phyloP scores from a whole-genome alignment of 2,329 filamentous ascomycete genomes.

The Thielaviopsis cerberus region DNA sequence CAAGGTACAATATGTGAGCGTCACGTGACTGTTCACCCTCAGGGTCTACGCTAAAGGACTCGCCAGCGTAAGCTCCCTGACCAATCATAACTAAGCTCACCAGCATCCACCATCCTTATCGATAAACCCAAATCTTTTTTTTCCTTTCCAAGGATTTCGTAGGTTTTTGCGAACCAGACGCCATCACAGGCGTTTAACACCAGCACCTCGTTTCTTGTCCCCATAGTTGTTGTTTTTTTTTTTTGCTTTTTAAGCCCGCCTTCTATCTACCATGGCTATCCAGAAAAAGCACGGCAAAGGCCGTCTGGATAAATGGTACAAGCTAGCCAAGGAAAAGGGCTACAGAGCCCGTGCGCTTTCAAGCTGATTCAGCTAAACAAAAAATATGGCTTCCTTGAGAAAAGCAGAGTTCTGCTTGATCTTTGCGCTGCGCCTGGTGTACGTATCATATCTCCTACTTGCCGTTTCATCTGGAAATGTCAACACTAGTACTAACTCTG shows the following conservation, averaged over 20 bases:
- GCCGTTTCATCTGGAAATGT: background rate
- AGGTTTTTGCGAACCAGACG: background rate
- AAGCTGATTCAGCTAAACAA: slow-evolving; percentile 98
- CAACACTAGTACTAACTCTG: slow-evolving; percentile 15
- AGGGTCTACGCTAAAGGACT: too few species aligned
- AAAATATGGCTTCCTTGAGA: slow-evolving; percentile 95
- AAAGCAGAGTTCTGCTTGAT: slow-evolving; percentile 90
- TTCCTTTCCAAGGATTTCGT: slow-evolving; percentile 8
- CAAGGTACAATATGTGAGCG: too few species aligned
- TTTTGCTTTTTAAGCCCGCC: background rate
- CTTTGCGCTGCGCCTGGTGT: slow-evolving; percentile 91
- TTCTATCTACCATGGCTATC: slow-evolving; percentile 52
- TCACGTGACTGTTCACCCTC: too few species aligned
- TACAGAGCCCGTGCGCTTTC: slow-evolving; percentile 93
- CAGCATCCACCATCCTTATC: slow-evolving; percentile 1
- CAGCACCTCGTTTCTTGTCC: background rate
- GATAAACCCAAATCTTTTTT: slow-evolving; percentile 7
- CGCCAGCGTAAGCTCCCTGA: too few species aligned
- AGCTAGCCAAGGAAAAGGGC: slow-evolving; percentile 93
- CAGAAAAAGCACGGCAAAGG: slow-evolving; percentile 99
- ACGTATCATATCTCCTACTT: slow-evolving; percentile 20
- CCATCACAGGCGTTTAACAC: background rate
- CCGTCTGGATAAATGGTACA: slow-evolving; percentile 97
- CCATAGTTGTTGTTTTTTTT: background rate
- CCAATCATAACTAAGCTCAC: slow-evolving; percentile 4